These are phyloP conservation scores for Talaromyces albobiverticillius DNA, from an alignment of 2,329 filamentous ascomycete species.

Conservation along the genomic window DNA sequence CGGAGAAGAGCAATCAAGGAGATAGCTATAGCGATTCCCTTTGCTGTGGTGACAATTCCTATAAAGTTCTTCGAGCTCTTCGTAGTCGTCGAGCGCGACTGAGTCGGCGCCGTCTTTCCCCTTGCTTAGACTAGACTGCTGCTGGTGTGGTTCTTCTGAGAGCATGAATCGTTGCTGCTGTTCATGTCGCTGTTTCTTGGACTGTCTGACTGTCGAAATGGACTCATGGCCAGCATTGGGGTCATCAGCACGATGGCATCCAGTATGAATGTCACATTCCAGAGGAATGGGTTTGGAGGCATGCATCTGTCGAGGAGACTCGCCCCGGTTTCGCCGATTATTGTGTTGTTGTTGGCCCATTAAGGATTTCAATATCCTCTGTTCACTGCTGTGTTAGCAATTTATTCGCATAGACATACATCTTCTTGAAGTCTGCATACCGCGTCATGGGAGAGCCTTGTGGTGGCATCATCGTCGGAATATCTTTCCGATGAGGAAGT, in stretches of 20 bases:
- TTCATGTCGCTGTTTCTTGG: background rate
- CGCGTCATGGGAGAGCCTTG: too few relatives aligned
- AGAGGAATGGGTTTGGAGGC: background rate
- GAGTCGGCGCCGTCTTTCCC: background rate
- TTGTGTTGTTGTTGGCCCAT: background rate
- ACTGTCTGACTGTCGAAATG: background rate
- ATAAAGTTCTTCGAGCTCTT: constrained; percentile 10
- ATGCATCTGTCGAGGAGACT: too few relatives aligned
- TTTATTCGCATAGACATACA: background rate
- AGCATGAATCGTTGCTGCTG: background rate
- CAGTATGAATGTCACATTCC: constrained; percentile 5
- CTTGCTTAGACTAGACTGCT: background rate
- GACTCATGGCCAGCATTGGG: background rate
- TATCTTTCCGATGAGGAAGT: too few relatives aligned
- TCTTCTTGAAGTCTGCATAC: too few relatives aligned
- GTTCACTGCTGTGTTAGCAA: background rate
- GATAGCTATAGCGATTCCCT: constrained; percentile 11
- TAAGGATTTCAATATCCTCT: background rate
- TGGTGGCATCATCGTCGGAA: too few relatives aligned
- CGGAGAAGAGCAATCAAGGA: constrained; percentile 7
- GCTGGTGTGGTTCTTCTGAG: background rate
- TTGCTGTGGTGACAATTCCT: constrained; percentile 13
- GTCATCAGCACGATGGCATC: background rate
- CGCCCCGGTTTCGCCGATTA: too few relatives aligned
- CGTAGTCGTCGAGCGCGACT: background rate